Evolutionary conservation across 495 filamentous ascomycete genomes (phyloP), one percentile per base, ranked within the genome.

Genomic region (Cercophora samala): DNA sequence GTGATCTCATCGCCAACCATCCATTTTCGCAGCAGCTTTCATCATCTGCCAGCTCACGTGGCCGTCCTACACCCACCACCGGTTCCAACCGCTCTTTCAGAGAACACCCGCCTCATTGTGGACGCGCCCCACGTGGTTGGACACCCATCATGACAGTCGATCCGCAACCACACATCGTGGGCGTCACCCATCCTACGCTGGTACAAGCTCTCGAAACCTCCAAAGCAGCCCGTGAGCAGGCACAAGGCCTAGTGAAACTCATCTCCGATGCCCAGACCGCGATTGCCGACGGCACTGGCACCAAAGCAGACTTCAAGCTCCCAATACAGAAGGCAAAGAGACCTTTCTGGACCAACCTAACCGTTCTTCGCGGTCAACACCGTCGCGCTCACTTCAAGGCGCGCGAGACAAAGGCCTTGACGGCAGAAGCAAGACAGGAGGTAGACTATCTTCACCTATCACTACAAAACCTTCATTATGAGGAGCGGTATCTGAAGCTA

Each of bases 381-480:
- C 90, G 95, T 9, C 82, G 89, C 67, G 91, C 93, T 13, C 86
- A 92, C 69, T 84, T 97, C 64, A 83, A 86, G 19, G 90, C 94
- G 46, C 88, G 95, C 65, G 87, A 93, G 64, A 97, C 93, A 42
- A 99, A 98, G 75, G 85, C 88, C 62, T 81, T 85, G 70, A 97
- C 96, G 9, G 89, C 90, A 29, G 92, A 97, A 74, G 90, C 89
- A 32, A 88, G 94, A 24, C 89, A 92, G 74, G 93, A 97, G 77
- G 91, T 97, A 63, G 95, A 99, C 74, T 86, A 88, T 62, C 82
- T 98, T 66, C 93, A 97, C 79, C 85, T 99, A 21, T 89, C 96
- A 74, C 82, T 98, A 26, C 93, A 98, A 76, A 99, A 99, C 75
- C 82, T 99, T 24, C 94, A 96, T 77, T 99, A 99, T 76, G 95